Percentiles rank a stretch among this genome's conserved stretches.
Conservation (phyloP, 208 protist genomes). For the Crithidia acanthocephali region DNA sequence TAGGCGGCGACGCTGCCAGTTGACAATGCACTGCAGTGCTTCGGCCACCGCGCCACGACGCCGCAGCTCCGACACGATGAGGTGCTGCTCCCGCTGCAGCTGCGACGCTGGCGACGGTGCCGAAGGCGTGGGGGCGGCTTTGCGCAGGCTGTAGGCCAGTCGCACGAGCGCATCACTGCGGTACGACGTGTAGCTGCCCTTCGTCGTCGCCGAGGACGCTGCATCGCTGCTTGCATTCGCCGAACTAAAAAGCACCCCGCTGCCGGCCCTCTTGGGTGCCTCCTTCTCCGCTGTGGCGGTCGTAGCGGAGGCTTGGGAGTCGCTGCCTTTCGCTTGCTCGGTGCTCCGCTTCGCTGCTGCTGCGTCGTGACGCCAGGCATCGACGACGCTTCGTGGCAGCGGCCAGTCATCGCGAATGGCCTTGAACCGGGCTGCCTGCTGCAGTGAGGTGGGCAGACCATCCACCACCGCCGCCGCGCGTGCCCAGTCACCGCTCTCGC, state of each 20-base stretch:
- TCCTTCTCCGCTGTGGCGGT: too few relatives aligned
- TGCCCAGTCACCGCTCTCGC: slow-evolving; percentile 30
- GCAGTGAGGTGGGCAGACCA: slow-evolving; percentile 18
- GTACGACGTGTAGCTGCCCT: slow-evolving; percentile 6
- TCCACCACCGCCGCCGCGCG: slow-evolving; percentile 33
- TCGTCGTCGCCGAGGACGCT: not conserved
- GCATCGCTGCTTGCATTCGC: too few relatives aligned
- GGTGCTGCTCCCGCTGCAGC: slow-evolving; percentile 18
- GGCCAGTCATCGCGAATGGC: slow-evolving; percentile 32
- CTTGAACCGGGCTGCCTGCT: slow-evolving; percentile 14
- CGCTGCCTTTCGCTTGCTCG: too few relatives aligned
- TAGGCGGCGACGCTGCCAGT: slow-evolving; percentile 64
- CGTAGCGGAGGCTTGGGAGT: not conserved
- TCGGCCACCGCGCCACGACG: slow-evolving; percentile 33
- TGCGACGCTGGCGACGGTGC: not conserved
- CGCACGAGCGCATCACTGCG: slow-evolving; percentile 25
- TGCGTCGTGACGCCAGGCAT: slow-evolving; percentile 8
- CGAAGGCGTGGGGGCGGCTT: not conserved
- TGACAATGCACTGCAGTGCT: slow-evolving; percentile 65
- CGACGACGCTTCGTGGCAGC: slow-evolving; percentile 17
- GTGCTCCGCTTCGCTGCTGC: too few relatives aligned
- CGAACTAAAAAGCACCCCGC: too few relatives aligned
- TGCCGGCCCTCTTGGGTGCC: too few relatives aligned
- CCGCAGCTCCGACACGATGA: slow-evolving; percentile 33
- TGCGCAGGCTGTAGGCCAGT: slow-evolving; percentile 27